Percentiles rank a stretch among this genome's conserved stretches.
phyloP scores from a whole-genome alignment of 148 eudicot species.

The Heliosperma pusillum region DNA sequence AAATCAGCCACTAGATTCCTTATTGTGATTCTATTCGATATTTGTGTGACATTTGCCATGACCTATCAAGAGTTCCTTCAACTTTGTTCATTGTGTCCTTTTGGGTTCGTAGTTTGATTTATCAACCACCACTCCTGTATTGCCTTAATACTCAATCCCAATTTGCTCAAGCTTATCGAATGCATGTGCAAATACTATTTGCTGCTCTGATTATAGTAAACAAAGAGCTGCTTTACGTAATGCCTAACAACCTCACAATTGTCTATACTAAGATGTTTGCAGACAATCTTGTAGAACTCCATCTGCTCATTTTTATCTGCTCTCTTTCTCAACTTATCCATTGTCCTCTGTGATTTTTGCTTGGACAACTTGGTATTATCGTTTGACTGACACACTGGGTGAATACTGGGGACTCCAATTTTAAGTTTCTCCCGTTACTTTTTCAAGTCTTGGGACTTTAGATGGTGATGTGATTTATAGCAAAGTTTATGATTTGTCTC shows the following conservation, averaged over 20 bases:
- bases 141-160: neutral
- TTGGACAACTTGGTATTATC: neutral
- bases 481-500: neutral
- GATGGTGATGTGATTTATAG: neutral
- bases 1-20: neutral
- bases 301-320: too few relatives aligned
- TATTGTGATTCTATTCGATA: neutral
- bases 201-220: neutral
- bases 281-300: too few relatives aligned
- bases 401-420: neutral
- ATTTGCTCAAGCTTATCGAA: too few relatives aligned
- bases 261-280: too few relatives aligned
- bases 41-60: neutral
- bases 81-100: slow-evolving; percentile 26
- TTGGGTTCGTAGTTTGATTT: neutral
- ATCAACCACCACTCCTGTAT: neutral
- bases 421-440: neutral
- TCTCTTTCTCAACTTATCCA: too few relatives aligned
- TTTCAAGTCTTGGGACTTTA: neutral
- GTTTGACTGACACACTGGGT: neutral
- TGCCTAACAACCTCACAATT: neutral
- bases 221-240: neutral
- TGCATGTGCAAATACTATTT: neutral
- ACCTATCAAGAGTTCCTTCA: neutral
- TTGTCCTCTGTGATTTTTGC: neutral